Evolutionary conservation across 2,329 filamentous ascomycete genomes (phyloP), one percentile per base, ranked within the genome.

Genomic region (Colletotrichum sp.): DNA sequence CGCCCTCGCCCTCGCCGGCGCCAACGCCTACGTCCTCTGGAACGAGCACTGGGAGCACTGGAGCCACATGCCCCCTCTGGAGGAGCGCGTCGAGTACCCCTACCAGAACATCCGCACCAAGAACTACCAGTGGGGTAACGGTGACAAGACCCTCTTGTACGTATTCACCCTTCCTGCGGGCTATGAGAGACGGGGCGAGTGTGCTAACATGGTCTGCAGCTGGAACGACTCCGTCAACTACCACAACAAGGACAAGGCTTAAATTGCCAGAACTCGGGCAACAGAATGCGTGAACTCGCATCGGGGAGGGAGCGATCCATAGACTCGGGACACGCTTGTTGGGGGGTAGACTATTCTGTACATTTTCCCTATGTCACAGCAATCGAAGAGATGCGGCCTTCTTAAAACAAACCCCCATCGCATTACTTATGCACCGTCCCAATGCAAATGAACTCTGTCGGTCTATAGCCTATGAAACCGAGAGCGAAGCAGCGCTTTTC

Each of bases 21-120:
- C 93, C 87, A 99, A 99, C 86, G 96, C 96, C 82, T 98, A 94
- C 86, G 93, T 93, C 84, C 93, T 98, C 78, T 99, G 96, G 95
- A 93, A 92, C 82, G 95, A 98, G 89, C 97, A 99, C 88, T 99
- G 96, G 96, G 95, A 98, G 88, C 97, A 99, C 91, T 95, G 94
- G 92, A 88, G 87, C 69, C 96, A 99, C 89, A 88, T 95, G 86
- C 92, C 94, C 77, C 95, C 97, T 80, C 90, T 96, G 81, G 95
- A 98, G 90, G 97, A 99, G 89, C 94, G 95, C 84, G 88, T 91
- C 82, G 95, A 99, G 90, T 99, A 99, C 88, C 89, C 96, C 76
- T 99, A 98, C 93, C 95, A 98, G 92, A 99, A 99, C 91, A 95
- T 99, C 87, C 95, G 97, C 85, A 92, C 92, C 86, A 98, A 97